Percentiles rank a stretch among this genome's conserved stretches.
Evolutionary conservation across 108 stramenopile species (phyloP).

Genomic region (Cyclostephanos invisitatus): DNA sequence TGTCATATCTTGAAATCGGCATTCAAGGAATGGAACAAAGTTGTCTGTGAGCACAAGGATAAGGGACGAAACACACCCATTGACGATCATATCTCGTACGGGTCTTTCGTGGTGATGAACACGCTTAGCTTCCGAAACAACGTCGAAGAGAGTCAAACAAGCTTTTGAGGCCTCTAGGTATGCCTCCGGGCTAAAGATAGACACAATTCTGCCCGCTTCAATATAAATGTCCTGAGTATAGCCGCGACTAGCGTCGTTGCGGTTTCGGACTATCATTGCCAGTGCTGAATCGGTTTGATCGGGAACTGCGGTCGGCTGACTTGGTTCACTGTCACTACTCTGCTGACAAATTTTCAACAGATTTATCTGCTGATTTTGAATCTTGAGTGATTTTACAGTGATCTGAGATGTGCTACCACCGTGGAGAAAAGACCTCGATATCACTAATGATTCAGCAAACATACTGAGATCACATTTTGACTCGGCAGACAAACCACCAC

Average conservation of each 20-base stretch:
- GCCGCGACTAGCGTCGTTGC: neutral
- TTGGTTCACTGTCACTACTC: neutral
- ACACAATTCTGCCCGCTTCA: conserved; percentile 13
- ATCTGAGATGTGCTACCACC: conserved; percentile 9
- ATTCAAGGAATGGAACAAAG: conserved; percentile 34
- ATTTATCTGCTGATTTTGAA: conserved; percentile 11
- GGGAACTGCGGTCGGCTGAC: neutral
- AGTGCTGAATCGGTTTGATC: conserved; percentile 6
- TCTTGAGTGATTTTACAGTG: conserved; percentile 7
- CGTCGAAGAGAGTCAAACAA: neutral
- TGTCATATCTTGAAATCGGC: conserved; percentile 9
- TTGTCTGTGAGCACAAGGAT: conserved; percentile 32
- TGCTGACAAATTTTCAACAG: conserved; percentile 14
- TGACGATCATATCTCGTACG: neutral
- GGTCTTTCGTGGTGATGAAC: neutral
- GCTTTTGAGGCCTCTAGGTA: conserved; percentile 14
- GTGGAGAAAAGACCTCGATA: conserved; percentile 15
- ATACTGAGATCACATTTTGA: conserved; percentile 12
- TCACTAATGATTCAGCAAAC: conserved; percentile 9
- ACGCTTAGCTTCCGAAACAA: conserved; percentile 3
- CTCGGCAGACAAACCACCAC: neutral
- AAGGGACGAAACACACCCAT: conserved; percentile 22
- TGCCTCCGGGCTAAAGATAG: conserved; percentile 27
- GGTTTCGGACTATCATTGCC: conserved; percentile 2
- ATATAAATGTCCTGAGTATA: conserved; percentile 20